Conservation (phyloP, 306 rosid species). For the Pueraria montana region DNA sequence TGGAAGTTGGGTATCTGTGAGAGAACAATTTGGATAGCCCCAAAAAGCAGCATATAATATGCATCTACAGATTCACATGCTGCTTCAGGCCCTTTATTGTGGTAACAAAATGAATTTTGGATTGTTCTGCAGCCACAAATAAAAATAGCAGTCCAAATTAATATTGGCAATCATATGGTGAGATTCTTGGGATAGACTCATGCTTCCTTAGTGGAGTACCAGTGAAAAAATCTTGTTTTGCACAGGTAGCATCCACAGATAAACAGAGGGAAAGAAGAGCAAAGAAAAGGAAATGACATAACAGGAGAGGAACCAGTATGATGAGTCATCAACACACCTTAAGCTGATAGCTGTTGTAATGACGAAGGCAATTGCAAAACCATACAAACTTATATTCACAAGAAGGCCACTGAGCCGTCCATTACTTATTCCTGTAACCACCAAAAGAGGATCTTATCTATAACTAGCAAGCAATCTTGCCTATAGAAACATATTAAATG, state of each 20-base stretch:
- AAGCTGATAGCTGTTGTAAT: constrained; percentile 64
- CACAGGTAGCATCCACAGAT: constrained; percentile 28
- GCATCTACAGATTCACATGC: constrained; percentile 47
- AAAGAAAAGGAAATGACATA: constrained; percentile 11
- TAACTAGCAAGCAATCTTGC: too few species aligned
- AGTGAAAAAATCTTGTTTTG: not conserved
- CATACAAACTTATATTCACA: constrained; percentile 61
- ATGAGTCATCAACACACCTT: constrained; percentile 47
- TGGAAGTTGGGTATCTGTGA: constrained; percentile 84
- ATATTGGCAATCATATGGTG: constrained; percentile 15
- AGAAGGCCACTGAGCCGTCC: constrained; percentile 57
- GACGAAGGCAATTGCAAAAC: constrained; percentile 65
- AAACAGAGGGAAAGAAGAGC: too few species aligned
- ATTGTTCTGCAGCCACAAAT: constrained; percentile 57
- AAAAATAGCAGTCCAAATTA: constrained; percentile 27
- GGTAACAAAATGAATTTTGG: constrained; percentile 57
- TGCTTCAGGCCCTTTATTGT: constrained; percentile 42
- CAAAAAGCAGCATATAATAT: constrained; percentile 70
- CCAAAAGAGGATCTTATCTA: not conserved
- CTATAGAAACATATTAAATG: not conserved
- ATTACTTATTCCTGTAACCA: constrained; percentile 47
- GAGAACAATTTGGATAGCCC: constrained; percentile 64
- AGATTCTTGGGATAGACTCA: too few species aligned
- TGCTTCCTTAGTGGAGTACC: too few species aligned
- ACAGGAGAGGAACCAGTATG: not conserved